Conservation (phyloP, 2,329 filamentous ascomycete species). For the Exophiala dermatitidis region DNA sequence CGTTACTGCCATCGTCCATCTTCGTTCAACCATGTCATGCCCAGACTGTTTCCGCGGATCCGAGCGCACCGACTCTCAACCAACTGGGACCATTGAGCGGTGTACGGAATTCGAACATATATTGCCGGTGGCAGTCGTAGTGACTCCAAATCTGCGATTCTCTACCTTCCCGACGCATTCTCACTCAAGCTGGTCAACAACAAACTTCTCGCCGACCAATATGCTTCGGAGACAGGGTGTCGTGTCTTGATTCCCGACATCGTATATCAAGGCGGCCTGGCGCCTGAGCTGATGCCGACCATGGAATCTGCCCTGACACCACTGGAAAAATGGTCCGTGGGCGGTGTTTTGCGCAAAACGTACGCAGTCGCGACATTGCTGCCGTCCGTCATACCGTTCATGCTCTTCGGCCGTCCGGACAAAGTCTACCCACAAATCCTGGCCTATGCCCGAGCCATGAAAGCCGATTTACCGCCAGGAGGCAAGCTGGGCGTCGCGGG, state of each 20-base stretch:
- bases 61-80: slow-evolving; percentile 38
- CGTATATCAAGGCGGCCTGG: slow-evolving; percentile 25
- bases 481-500: slow-evolving; percentile 47
- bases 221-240: slow-evolving; percentile 36
- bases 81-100: slow-evolving; percentile 39
- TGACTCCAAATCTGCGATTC: slow-evolving; percentile 35
- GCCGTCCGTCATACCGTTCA: slow-evolving; percentile 13
- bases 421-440: slow-evolving; percentile 31
- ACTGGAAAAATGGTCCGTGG: background rate
- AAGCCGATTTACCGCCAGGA: slow-evolving; percentile 24
- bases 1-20: no score
- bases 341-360: slow-evolving; percentile 8
- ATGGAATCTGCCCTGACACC: slow-evolving; percentile 19
- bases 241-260: slow-evolving; percentile 28
- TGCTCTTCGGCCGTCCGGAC: slow-evolving; percentile 25
- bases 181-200: slow-evolving; percentile 51
- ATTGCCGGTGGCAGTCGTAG: slow-evolving; percentile 36
- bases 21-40: slow-evolving; percentile 27
- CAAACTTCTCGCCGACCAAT: slow-evolving; percentile 47
- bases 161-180: slow-evolving; percentile 51
- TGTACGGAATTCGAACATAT: slow-evolving; percentile 48
- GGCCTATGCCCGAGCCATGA: slow-evolving; percentile 32
- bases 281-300: slow-evolving; percentile 11
- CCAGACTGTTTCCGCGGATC: slow-evolving; percentile 43
- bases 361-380: slow-evolving; percentile 6